Evolutionary conservation across 352 stramenopile genomes (phyloP), one percentile per base, ranked within the genome.

Genomic region (Globisporangium nodosum): DNA sequence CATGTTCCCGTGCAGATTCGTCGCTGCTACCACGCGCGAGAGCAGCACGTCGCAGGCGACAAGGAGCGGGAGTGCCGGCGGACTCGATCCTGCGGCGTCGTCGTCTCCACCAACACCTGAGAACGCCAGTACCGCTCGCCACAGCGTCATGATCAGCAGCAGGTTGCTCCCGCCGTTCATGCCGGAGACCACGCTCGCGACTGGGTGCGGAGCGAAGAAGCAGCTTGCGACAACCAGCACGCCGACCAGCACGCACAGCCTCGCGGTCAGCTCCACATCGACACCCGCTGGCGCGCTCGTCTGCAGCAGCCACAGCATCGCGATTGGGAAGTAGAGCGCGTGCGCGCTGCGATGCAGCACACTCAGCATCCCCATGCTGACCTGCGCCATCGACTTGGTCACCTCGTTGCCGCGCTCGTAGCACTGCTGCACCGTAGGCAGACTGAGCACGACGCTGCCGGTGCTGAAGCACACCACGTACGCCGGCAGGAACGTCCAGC

Each of bases 261-360:
- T 50, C 4, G 48, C 45, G 16, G 48, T 63, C 9, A 78, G 49
- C 12, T 49, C 48, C 1, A 70, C 37, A 18, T 46, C 49, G 40
- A 20, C 47, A 4, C 45, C 20, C 21, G 46, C 39, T 30, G 40
- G 30, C 12, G 42, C 51, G 61, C 54, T 63, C 53, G 62, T 74
- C 59, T 74, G 64, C 52, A 79, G 42, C 13, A 79, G 58, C 73
- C 69, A 78, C 30, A 81, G 40, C 8, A 78, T 11, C 39, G 65
- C 42, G 3, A 86, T 49, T 16, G 76, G 76, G 40, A 76, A 68
- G 56, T 80, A 86, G 30, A 86, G 58, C 16, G 65, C 76, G 18
- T 78, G 60, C 6, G 54, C 69, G 35, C 67, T 83, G 24, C 67
- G 66, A 5, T 66, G 63, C 1, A 81, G 15, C 27, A 75, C 62